Conservation (phyloP, 352 stramenopile species). For the Globisporangium solare region DNA sequence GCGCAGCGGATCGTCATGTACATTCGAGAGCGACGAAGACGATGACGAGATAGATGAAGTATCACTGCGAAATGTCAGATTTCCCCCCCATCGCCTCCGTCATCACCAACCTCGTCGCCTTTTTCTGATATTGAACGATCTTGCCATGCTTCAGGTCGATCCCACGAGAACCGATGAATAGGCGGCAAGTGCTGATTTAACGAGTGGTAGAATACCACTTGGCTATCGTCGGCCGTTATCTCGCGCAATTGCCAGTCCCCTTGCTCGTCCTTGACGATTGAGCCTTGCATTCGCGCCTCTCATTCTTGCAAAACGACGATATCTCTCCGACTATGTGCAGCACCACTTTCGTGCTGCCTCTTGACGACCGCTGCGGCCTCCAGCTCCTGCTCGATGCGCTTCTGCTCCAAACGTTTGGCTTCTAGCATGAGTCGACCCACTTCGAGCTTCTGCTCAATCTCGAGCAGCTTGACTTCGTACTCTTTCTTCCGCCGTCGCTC, state of each 20-base stretch:
- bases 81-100: constrained; percentile 5
- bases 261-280: constrained; percentile 39
- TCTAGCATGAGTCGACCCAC: constrained; percentile 44
- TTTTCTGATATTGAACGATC: constrained; percentile 13
- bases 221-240: constrained; percentile 36
- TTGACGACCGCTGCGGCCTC: constrained; percentile 27
- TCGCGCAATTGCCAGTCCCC: constrained; percentile 59
- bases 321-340: not conserved
- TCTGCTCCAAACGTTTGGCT: constrained; percentile 60
- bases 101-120: constrained; percentile 15
- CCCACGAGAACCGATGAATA: constrained; percentile 42
- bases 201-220: constrained; percentile 67
- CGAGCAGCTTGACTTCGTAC: constrained; percentile 48
- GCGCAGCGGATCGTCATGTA: constrained; percentile 6
- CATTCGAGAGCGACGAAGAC: not conserved
- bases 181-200: constrained; percentile 43
- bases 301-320: constrained; percentile 31
- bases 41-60: constrained; percentile 3
- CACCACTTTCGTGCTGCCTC: constrained; percentile 16
- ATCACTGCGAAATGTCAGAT: constrained; percentile 9
- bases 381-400: constrained; percentile 50
- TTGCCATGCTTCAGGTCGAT: constrained; percentile 34
- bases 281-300: constrained; percentile 36
- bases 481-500: constrained; percentile 37
- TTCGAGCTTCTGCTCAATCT: constrained; percentile 70